Conservation (phyloP, 768 basidiomycete species). For the Chalciporus sphaerocephalus region DNA sequence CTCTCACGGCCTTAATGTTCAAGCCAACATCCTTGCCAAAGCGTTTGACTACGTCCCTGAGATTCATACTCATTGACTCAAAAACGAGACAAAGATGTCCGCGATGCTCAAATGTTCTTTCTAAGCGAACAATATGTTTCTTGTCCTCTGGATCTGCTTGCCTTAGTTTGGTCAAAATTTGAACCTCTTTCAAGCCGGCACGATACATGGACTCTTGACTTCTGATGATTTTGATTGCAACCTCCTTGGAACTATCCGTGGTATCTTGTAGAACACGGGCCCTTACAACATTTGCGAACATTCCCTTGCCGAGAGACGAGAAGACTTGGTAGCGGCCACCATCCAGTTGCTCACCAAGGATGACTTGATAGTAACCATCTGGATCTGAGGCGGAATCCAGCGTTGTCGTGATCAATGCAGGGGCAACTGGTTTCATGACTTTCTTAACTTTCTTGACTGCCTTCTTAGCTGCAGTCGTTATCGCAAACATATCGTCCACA, state of each 20-base stretch:
- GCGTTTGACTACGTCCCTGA: conserved; percentile 95
- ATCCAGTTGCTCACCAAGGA: conserved; percentile 91
- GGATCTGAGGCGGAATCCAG: conserved; percentile 88
- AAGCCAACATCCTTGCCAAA: conserved; percentile 98
- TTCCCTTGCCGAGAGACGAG: conserved; percentile 93
- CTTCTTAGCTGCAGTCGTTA: conserved; percentile 45
- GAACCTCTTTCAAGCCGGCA: conserved; percentile 87
- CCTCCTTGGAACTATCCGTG: conserved; percentile 60
- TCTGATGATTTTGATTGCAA: conserved; percentile 96
- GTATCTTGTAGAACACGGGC: conserved; percentile 75
- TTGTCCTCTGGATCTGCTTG: conserved; percentile 95
- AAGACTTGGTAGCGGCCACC: conserved; percentile 92
- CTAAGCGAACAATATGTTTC: conserved; percentile 91
- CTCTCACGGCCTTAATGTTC: conserved; percentile 94
- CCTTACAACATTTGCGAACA: conserved; percentile 96
- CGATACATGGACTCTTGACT: conserved; percentile 98
- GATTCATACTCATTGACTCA: conserved; percentile 94
- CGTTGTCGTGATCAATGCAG: conserved; percentile 68
- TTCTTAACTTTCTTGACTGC: conserved; percentile 57
- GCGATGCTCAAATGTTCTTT: conserved; percentile 93
- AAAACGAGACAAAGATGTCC: conserved; percentile 96
- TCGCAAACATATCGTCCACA: conserved; percentile 94
- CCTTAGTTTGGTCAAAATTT: conserved; percentile 80
- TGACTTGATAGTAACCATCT: conserved; percentile 94
- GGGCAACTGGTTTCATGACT: conserved; percentile 48